Evolutionary conservation across 768 basidiomycete species (phyloP).

Genomic region (Trametes coccinea): DNA sequence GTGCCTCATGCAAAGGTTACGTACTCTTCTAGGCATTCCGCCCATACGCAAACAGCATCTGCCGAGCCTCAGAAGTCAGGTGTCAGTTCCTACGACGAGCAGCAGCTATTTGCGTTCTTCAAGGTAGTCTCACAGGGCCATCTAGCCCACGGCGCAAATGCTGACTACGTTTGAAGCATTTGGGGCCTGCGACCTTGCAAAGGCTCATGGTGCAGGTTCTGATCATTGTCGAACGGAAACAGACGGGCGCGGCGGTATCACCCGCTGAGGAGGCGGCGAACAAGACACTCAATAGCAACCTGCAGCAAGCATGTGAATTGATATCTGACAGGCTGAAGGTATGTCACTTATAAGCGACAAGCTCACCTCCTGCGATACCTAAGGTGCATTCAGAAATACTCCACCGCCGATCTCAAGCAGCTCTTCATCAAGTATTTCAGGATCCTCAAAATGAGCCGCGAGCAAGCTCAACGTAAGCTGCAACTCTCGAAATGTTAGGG

Average conservation of each 20-base stretch:
- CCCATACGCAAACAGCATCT: neutral
- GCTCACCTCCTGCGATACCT: neutral
- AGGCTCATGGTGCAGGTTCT: conserved; percentile 8
- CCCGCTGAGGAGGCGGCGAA: neutral
- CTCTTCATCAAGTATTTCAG: conserved; percentile 3
- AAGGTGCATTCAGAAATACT: neutral
- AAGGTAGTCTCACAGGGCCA: neutral
- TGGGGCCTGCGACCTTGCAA: conserved; percentile 1
- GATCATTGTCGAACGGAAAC: neutral
- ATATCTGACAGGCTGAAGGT: conserved; percentile 9
- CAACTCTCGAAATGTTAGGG: too few relatives aligned
- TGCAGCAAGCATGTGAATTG: neutral
- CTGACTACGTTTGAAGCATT: neutral
- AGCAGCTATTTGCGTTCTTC: conserved; percentile 9
- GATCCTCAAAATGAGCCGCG: neutral
- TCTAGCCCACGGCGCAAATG: neutral
- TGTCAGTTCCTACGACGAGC: neutral
- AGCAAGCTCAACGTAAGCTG: neutral
- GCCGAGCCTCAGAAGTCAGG: neutral
- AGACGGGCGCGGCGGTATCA: neutral
- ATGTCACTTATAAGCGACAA: too few relatives aligned
- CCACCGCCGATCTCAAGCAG: neutral
- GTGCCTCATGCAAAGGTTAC: conserved; percentile 10
- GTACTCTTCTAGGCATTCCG: neutral
- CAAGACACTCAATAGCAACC: neutral